These are phyloP conservation scores for Wickerhamomyces bisporus DNA, from an alignment of 805 yeast genomes.

Conservation along the genomic window DNA sequence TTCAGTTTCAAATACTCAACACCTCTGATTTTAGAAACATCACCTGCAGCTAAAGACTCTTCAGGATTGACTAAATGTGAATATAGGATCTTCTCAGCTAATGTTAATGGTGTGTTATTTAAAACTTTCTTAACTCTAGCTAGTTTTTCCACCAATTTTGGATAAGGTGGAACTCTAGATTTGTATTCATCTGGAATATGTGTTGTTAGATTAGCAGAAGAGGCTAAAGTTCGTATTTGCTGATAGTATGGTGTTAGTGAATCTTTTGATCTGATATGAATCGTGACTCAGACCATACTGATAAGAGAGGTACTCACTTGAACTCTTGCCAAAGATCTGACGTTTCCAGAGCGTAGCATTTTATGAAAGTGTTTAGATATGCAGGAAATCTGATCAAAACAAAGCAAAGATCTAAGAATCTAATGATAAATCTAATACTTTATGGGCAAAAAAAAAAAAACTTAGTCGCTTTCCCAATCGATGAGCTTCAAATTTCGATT, in stretches of 20 bases:
- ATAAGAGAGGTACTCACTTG: constrained; percentile 7
- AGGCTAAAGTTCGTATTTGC: constrained; percentile 18
- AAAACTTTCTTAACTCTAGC: constrained; percentile 59
- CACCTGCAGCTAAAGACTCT: constrained; percentile 59
- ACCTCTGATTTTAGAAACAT: constrained; percentile 66
- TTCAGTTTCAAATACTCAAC: constrained; percentile 82
- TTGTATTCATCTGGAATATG: constrained; percentile 50
- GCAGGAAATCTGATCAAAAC: neutral
- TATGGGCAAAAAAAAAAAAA: too few species aligned
- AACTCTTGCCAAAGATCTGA: constrained; percentile 3
- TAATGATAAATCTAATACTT: too few species aligned
- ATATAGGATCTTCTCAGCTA: constrained; percentile 91
- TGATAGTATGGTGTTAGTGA: neutral
- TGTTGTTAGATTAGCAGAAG: constrained; percentile 19
- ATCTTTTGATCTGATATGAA: too few species aligned
- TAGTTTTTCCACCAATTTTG: constrained; percentile 62
- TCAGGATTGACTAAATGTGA: constrained; percentile 90
- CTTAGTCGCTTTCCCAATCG: constrained; percentile 2
- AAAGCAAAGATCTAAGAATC: neutral
- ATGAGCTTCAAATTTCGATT: constrained; percentile 1
- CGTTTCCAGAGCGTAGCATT: constrained; percentile 1
- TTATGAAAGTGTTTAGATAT: neutral
- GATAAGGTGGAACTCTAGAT: constrained; percentile 85
- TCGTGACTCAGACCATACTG: too few species aligned
- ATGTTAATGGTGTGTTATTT: constrained; percentile 71